These are phyloP conservation scores for Pelargonium myrrhifolium DNA, from an alignment of 441 rosid species.

Conservation along the genomic window DNA sequence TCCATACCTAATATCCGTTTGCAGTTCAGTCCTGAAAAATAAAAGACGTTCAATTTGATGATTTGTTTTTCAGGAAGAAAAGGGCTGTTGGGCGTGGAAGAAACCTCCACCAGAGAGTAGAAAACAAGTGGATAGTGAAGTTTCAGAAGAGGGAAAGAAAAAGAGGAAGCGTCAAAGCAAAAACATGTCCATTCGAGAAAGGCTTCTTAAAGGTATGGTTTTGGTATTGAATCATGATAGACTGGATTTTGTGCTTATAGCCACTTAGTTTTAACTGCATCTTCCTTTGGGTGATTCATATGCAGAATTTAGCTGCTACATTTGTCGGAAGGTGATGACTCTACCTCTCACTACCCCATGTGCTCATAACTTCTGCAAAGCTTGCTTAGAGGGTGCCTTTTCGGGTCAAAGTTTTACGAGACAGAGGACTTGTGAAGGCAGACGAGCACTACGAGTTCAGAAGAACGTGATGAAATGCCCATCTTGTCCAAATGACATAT, in stretches of 20 bases:
- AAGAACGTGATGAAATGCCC: constrained; percentile 19
- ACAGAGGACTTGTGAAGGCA: constrained; percentile 15
- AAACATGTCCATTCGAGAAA: not conserved
- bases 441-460: constrained; percentile 14
- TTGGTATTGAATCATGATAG: not conserved
- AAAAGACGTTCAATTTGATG: not conserved
- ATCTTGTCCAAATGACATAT: constrained; percentile 18
- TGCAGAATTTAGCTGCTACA: constrained; percentile 39
- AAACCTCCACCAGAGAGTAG: constrained; percentile 6
- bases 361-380: constrained; percentile 44
- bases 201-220: not conserved
- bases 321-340: constrained; percentile 37
- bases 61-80: not conserved
- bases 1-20: too few relatives aligned
- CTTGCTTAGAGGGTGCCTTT: constrained; percentile 35
- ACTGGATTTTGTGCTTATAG: not conserved
- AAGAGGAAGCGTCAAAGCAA: not conserved
- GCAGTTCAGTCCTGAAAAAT: not conserved
- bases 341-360: constrained; percentile 47
- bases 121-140: not conserved
- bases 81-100: not conserved
- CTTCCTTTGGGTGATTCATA: not conserved
- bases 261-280: not conserved
- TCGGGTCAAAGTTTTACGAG: constrained; percentile 27
- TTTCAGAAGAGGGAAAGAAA: not conserved